Evolutionary conservation across 164 flowering plant species (phyloP).

Genomic region (Warburgia ugandensis): DNA sequence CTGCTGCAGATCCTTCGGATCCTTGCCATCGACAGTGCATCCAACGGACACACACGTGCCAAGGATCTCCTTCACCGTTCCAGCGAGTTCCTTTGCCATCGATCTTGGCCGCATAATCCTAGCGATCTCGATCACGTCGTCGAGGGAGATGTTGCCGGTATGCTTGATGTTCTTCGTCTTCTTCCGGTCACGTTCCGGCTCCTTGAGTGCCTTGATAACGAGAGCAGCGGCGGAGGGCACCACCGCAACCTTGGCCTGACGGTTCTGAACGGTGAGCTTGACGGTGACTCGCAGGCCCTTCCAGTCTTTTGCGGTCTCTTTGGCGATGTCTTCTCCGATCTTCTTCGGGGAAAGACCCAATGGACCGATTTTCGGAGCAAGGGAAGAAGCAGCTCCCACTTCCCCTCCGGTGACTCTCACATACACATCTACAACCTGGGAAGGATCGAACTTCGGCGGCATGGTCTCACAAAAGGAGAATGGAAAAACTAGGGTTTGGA

Average conservation of each 20-base stretch:
- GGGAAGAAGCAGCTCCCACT: slow-evolving; percentile 71
- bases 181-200: slow-evolving; percentile 74
- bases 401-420: slow-evolving; percentile 79
- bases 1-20: slow-evolving; percentile 72
- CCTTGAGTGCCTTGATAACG: slow-evolving; percentile 66
- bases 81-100: slow-evolving; percentile 70
- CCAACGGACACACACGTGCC: slow-evolving; percentile 86
- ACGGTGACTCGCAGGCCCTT: slow-evolving; percentile 81
- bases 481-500: neutral
- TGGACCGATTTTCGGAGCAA: slow-evolving; percentile 76
- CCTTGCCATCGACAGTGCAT: slow-evolving; percentile 74
- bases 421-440: slow-evolving; percentile 64
- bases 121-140: slow-evolving; percentile 80
- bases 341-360: slow-evolving; percentile 74
- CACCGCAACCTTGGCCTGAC: slow-evolving; percentile 68
- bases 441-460: slow-evolving; percentile 75
- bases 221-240: slow-evolving; percentile 70
- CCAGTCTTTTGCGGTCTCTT: slow-evolving; percentile 79
- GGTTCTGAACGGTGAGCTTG: slow-evolving; percentile 72
- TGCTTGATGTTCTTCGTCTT: slow-evolving; percentile 71
- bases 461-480: slow-evolving; percentile 17
- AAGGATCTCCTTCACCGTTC: slow-evolving; percentile 71
- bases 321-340: slow-evolving; percentile 75
- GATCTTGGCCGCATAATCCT: slow-evolving; percentile 57
- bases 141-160: slow-evolving; percentile 59